Percentiles rank a stretch among this genome's conserved stretches.
These are phyloP conservation scores for Fagopyrum tataricum DNA, from an alignment of 148 eudicot genomes.

Conservation along the genomic window DNA sequence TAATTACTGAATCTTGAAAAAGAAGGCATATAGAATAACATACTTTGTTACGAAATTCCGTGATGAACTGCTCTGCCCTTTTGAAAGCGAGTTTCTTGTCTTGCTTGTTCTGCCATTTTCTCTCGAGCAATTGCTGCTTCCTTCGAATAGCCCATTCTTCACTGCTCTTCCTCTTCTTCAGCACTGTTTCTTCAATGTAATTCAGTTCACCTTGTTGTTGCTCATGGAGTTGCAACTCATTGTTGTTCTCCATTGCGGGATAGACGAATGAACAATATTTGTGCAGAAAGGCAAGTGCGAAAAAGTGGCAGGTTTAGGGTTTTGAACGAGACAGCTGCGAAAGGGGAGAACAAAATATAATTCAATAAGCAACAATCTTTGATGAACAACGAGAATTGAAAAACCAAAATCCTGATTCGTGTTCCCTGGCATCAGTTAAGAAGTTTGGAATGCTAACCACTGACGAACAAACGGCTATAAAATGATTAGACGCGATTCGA, in stretches of 20 bases:
- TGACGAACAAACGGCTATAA: too few relatives aligned
- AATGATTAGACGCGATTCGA: too few relatives aligned
- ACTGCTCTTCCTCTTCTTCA: constrained; percentile 81
- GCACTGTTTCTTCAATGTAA: constrained; percentile 64
- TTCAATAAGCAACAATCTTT: too few relatives aligned
- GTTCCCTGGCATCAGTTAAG: neutral
- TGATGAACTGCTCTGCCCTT: constrained; percentile 77
- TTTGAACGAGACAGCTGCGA: too few relatives aligned
- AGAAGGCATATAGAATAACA: neutral
- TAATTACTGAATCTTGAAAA: neutral
- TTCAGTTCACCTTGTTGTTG: constrained; percentile 8
- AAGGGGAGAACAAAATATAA: too few relatives aligned
- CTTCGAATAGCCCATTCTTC: constrained; percentile 83
- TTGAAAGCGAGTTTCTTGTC: constrained; percentile 45
- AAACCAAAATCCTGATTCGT: too few relatives aligned
- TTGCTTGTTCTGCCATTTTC: constrained; percentile 41
- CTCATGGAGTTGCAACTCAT: neutral
- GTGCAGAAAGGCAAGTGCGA: too few relatives aligned
- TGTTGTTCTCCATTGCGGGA: neutral
- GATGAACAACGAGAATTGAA: too few relatives aligned
- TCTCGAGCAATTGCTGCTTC: constrained; percentile 59
- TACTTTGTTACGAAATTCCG: constrained; percentile 58
- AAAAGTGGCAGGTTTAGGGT: too few relatives aligned
- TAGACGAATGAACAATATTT: too few relatives aligned
- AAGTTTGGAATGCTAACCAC: too few relatives aligned